These are phyloP conservation scores for Ogataea neopini DNA, from an alignment of 805 yeast genomes.

Conservation along the genomic window DNA sequence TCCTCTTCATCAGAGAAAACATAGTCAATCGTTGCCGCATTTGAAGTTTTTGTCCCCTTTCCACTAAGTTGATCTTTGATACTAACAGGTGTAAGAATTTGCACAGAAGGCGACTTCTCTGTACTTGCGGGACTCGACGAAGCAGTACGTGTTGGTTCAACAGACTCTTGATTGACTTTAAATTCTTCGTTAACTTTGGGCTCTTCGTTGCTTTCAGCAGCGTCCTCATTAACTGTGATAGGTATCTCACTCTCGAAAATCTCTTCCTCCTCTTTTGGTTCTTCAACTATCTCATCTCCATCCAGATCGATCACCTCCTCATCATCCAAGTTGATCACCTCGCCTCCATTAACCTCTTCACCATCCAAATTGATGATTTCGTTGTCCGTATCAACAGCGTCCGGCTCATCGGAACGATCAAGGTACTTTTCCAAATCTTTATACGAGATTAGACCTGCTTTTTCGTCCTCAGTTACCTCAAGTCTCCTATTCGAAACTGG, in stretches of 20 bases:
- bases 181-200: too few species aligned
- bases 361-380: neutral
- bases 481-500: neutral
- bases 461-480: constrained; percentile 40
- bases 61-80: constrained; percentile 4
- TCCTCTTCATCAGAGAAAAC: constrained; percentile 81
- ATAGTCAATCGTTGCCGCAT: constrained; percentile 42
- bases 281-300: too few species aligned
- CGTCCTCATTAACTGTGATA: too few species aligned
- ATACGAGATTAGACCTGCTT: constrained; percentile 54
- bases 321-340: neutral
- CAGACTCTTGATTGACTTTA: too few species aligned
- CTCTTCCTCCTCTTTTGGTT: too few species aligned
- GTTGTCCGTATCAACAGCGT: constrained; percentile 6
- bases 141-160: too few species aligned
- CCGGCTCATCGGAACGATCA: constrained; percentile 6
- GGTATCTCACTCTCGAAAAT: too few species aligned
- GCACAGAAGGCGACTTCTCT: neutral
- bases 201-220: too few species aligned
- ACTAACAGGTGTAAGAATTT: constrained; percentile 4
- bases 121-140: too few species aligned
- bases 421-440: constrained; percentile 43
- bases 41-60: neutral
- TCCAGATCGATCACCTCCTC: too few species aligned
- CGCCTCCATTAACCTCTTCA: neutral